Conservation (phyloP, 73 alveolate genomes). For the Stentor coeruleus region DNA sequence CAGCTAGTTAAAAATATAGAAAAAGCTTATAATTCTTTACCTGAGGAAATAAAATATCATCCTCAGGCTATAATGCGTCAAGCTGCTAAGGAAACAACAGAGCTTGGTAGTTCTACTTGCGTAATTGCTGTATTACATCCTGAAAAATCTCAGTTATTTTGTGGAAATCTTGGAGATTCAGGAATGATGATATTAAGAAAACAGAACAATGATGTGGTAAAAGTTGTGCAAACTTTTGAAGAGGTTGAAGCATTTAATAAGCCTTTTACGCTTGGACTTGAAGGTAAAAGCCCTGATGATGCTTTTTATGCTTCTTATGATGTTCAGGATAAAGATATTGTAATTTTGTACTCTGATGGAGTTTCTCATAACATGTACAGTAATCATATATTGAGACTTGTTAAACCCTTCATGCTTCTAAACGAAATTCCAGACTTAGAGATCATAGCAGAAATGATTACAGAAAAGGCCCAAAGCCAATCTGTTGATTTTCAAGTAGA, state of each 20-base stretch:
- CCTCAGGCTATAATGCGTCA: conserved; percentile 37
- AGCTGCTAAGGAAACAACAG: conserved; percentile 34
- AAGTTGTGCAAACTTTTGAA: conserved; percentile 29
- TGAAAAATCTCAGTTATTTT: conserved; percentile 8
- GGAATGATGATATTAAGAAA: conserved; percentile 44
- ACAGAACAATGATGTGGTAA: conserved; percentile 15
- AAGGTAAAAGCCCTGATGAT: conserved; percentile 57
- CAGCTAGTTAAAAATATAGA: conserved; percentile 27
- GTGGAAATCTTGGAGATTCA: conserved; percentile 61
- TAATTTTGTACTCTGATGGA: conserved; percentile 61
- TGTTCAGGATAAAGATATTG: conserved; percentile 48
- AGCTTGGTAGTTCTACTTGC: conserved; percentile 51
- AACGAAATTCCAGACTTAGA: conserved; percentile 52
- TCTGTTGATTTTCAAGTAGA: conserved; percentile 25
- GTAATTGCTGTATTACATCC: conserved; percentile 41
- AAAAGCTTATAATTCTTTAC: background rate
- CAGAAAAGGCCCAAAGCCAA: conserved; percentile 47
- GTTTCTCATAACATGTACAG: conserved; percentile 57
- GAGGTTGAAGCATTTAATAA: conserved; percentile 51
- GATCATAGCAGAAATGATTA: conserved; percentile 59
- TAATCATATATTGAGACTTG: conserved; percentile 32
- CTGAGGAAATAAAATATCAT: conserved; percentile 16
- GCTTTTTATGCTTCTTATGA: conserved; percentile 39
- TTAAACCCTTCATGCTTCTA: conserved; percentile 48
- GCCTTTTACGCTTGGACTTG: conserved; percentile 62